Percentiles rank a stretch among this genome's conserved stretches.
Conservation (phyloP, 1,284 basidiomycete species). For the Stereum hirsutum region DNA sequence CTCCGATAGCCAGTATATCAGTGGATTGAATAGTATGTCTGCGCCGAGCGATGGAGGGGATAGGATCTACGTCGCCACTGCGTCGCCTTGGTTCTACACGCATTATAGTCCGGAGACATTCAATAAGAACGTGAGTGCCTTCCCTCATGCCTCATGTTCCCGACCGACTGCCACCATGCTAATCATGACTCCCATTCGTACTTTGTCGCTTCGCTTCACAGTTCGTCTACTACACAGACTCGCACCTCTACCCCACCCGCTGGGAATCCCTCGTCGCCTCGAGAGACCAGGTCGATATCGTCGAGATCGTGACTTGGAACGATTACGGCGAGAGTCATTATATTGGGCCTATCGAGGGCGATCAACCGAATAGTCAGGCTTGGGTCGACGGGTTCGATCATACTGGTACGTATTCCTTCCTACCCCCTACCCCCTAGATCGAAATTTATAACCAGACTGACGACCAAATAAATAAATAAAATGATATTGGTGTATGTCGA, state of each 20-base stretch:
- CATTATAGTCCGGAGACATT: constrained; percentile 57
- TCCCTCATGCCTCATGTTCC: too few species aligned
- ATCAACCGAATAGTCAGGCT: constrained; percentile 37
- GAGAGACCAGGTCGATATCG: constrained; percentile 44
- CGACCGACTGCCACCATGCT: too few species aligned
- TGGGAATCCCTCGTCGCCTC: constrained; percentile 65
- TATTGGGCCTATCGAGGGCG: constrained; percentile 55
- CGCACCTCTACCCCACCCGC: constrained; percentile 64
- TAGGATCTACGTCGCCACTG: constrained; percentile 22
- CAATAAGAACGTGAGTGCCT: constrained; percentile 68
- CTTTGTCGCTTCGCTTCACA: constrained; percentile 9
- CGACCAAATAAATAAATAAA: too few species aligned
- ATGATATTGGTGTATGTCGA: too few species aligned
- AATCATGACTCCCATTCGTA: constrained; percentile 6
- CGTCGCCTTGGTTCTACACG: constrained; percentile 64
- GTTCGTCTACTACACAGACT: constrained; percentile 40
- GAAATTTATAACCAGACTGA: too few species aligned
- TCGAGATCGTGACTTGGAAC: constrained; percentile 33
- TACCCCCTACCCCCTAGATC: too few species aligned
- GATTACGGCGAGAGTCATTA: constrained; percentile 30
- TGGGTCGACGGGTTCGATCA: constrained; percentile 28
- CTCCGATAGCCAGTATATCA: constrained; percentile 32
- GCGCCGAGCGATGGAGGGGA: constrained; percentile 10
- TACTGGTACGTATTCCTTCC: constrained; percentile 24
- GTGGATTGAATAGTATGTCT: constrained; percentile 15